A percentile compares a stretch with the other conserved stretches of the same genome.
These are phyloP conservation scores for Populus ilicifolia DNA, from an alignment of 345 rosid species.

Conservation along the genomic window DNA sequence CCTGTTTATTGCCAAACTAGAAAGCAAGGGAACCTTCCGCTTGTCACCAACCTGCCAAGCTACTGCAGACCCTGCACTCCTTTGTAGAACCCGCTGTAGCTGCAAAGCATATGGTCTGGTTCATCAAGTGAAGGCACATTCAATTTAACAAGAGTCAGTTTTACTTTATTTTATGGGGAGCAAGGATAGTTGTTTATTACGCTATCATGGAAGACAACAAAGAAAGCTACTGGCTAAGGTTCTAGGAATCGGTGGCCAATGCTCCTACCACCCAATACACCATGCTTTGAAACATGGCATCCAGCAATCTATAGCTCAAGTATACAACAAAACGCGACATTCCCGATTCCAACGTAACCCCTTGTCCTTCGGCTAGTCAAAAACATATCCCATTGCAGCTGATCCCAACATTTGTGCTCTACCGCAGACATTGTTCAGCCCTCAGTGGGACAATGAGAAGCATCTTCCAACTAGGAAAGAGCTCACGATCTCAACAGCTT, in stretches of 20 bases:
- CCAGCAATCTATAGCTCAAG: slow-evolving; percentile 72
- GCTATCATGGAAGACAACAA: no score
- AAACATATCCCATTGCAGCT: slow-evolving; percentile 45
- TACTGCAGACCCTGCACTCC: slow-evolving; percentile 93
- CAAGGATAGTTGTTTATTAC: no score
- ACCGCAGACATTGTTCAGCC: slow-evolving; percentile 86
- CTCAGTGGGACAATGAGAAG: slow-evolving; percentile 62
- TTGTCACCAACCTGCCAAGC: slow-evolving; percentile 83
- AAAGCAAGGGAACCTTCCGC: slow-evolving; percentile 53
- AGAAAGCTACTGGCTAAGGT: slow-evolving; percentile 54
- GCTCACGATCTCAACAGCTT: slow-evolving; percentile 41
- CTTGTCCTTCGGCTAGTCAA: slow-evolving; percentile 71
- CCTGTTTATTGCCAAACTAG: slow-evolving; percentile 38
- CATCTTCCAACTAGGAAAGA: slow-evolving; percentile 64
- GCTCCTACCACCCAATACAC: slow-evolving; percentile 90
- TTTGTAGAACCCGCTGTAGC: slow-evolving; percentile 85
- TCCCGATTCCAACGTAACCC: slow-evolving; percentile 60
- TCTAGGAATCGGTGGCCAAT: slow-evolving; percentile 72
- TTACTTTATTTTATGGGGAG: no score
- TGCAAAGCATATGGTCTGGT: slow-evolving; percentile 5
- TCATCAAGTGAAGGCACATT: no score
- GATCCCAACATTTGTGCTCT: slow-evolving; percentile 93
- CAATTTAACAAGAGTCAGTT: neutral
- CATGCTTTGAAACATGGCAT: slow-evolving; percentile 84
- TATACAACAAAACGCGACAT: slow-evolving; percentile 60